A percentile compares a stretch with the other conserved stretches of the same genome.
These are phyloP conservation scores for Gossypium gossypioides DNA, from an alignment of 441 rosid species.

Conservation along the genomic window DNA sequence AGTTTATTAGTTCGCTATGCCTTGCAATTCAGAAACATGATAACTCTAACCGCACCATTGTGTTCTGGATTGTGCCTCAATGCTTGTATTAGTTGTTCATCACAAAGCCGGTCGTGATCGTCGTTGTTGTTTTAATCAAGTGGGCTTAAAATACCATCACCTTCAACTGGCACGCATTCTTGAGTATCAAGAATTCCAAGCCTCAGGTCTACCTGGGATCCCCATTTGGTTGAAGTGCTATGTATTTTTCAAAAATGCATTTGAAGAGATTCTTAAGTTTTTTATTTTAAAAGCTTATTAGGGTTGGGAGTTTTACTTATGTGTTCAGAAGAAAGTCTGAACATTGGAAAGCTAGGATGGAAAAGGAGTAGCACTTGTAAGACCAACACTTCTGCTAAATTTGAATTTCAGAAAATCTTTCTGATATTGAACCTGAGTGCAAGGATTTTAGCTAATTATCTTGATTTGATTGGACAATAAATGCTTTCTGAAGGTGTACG, in stretches of 20 bases:
- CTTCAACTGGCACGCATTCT: background rate
- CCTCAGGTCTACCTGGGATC: background rate
- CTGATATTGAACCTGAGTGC: background rate
- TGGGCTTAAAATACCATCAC: background rate
- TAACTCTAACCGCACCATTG: background rate
- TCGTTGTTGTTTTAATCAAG: background rate
- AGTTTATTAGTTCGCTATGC: background rate
- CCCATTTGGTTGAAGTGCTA: background rate
- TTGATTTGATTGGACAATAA: background rate
- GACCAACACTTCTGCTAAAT: background rate
- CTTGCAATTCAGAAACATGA: conserved; percentile 1
- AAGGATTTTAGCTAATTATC: background rate
- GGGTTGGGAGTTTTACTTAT: background rate
- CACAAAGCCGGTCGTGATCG: background rate
- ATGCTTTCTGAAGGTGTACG: background rate
- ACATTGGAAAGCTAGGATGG: background rate
- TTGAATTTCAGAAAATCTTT: background rate
- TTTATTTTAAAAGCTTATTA: background rate
- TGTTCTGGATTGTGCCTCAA: conserved; percentile 2
- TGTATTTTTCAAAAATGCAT: background rate
- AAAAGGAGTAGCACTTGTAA: background rate
- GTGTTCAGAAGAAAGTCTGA: background rate
- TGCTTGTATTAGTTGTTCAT: background rate
- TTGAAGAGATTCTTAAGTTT: background rate
- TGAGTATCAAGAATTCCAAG: background rate